Evolutionary conservation across 441 rosid species (phyloP).

Genomic region (Populus hybrid): DNA sequence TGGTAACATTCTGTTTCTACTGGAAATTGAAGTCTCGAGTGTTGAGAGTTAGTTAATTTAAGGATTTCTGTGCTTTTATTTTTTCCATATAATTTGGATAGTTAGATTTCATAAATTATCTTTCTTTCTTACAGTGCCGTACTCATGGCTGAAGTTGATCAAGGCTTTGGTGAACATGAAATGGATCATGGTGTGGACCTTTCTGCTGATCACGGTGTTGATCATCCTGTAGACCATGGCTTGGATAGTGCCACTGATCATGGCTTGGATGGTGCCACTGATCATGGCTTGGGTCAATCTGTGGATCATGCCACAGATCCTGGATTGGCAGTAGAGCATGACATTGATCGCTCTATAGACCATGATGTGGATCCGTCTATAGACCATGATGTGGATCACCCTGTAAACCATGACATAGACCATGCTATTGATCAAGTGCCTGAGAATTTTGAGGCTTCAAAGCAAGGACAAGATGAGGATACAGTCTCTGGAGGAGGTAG

Average conservation of each 20-base stretch:
- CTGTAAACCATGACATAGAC: slow-evolving; percentile 24
- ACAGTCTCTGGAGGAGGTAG: slow-evolving; percentile 36
- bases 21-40: not conserved
- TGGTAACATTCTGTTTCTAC: not conserved
- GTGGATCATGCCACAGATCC: slow-evolving; percentile 15
- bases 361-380: slow-evolving; percentile 25
- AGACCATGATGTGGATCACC: slow-evolving; percentile 32
- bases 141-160: slow-evolving; percentile 51
- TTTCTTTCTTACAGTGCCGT: slow-evolving; percentile 14
- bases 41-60: not conserved
- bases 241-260: slow-evolving; percentile 8
- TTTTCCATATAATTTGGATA: not conserved
- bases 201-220: slow-evolving; percentile 19
- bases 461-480: slow-evolving; percentile 40
- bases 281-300: not conserved
- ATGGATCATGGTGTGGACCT: slow-evolving; percentile 34
- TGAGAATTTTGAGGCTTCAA: slow-evolving; percentile 36
- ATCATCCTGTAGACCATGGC: slow-evolving; percentile 19
- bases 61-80: not conserved
- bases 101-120: not conserved
- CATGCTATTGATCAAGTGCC: slow-evolving; percentile 30
- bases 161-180: slow-evolving; percentile 42
- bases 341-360: slow-evolving; percentile 13
- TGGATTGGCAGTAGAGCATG: slow-evolving; percentile 26
- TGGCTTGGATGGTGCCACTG: slow-evolving; percentile 7